Evolutionary conservation across 306 rosid genomes (phyloP).

Genomic region (Lagenaria siceraria): DNA sequence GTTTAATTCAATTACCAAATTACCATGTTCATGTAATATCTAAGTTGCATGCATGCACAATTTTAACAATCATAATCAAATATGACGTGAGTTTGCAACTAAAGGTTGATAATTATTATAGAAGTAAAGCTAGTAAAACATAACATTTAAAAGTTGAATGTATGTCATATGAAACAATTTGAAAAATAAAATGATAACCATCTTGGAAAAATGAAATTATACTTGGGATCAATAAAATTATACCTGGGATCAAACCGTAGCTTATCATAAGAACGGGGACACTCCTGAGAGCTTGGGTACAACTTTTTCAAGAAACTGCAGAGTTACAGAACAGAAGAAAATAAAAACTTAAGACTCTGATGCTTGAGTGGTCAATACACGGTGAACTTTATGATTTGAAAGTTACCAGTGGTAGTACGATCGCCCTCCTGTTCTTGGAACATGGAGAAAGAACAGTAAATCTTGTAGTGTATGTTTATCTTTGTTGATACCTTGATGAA

Average conservation of each 20-base stretch:
- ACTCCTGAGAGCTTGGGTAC: slow-evolving; percentile 65
- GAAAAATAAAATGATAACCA: background rate
- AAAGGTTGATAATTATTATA: background rate
- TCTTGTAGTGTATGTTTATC: slow-evolving; percentile 64
- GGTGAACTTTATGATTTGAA: background rate
- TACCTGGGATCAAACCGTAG: slow-evolving; percentile 97
- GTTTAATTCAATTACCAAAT: background rate
- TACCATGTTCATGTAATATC: background rate
- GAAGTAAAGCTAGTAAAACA: background rate
- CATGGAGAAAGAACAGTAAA: slow-evolving; percentile 82
- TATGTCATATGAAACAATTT: background rate
- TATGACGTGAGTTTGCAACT: background rate
- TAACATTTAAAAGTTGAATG: background rate
- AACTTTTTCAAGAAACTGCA: slow-evolving; percentile 77
- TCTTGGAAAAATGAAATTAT: background rate
- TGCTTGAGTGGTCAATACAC: background rate
- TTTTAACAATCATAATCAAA: background rate
- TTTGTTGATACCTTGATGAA: slow-evolving; percentile 35
- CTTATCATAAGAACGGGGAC: slow-evolving; percentile 93
- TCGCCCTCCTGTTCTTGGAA: slow-evolving; percentile 95
- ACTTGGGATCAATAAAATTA: slow-evolving; percentile 66
- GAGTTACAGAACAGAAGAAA: slow-evolving; percentile 16
- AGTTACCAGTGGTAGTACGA: slow-evolving; percentile 81
- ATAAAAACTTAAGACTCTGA: background rate
- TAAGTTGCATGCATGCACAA: background rate